Base-by-base conservation (phyloP, 2,329 filamentous ascomycete genomes). In the Cryphonectria parasitica region DNA sequence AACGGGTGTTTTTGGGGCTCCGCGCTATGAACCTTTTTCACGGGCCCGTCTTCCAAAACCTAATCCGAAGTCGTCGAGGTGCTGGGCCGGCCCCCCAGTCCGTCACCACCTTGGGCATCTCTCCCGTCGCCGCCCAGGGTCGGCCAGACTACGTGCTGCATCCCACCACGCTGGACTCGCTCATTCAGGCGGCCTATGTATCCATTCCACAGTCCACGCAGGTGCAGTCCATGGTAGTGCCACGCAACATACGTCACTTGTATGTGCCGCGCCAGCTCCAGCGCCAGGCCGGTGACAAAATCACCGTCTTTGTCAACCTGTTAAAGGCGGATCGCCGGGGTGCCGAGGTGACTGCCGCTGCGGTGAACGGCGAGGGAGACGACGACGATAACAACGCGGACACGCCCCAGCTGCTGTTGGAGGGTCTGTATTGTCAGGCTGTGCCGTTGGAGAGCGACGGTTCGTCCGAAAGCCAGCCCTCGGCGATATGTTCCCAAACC, bases 121-220 rank as follows among this genome's bases (percentile, higher is more conserved):
- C 60, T 8, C 22, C 60, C 36, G 34, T 39, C 11, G 60, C 7
- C 7, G 34, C 15, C 19, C 60, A 36, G n/a, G 25, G 56, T 7
- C 13, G 28, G 58, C n/a, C 67, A 34, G 22, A 25, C 8, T 60
- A 72, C 62, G 62, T 76, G 7, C 45, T 77, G n/a, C 76, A 77
- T 60, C 76, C 76, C 0, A 76, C 69, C 22, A 77, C 76, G 19
- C 72, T 77, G 5, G 76, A 77, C 60, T 69, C 73, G 2, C 60
- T 76, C 22, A 67, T 76, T 13, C 54, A 70, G 17, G 66, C 73
- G 1, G 45, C 69, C 7, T 76, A 73, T 36, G 34, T 69, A 7
- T 41, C 69, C 3, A 31, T 76, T 8, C 69, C 72, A 3, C 54
- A 62, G 0, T 36, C 34, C 6, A 65, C 31, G 5, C 11, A 17